Conservation (phyloP, 2,329 filamentous ascomycete genomes). For the Saccharata proteae region DNA sequence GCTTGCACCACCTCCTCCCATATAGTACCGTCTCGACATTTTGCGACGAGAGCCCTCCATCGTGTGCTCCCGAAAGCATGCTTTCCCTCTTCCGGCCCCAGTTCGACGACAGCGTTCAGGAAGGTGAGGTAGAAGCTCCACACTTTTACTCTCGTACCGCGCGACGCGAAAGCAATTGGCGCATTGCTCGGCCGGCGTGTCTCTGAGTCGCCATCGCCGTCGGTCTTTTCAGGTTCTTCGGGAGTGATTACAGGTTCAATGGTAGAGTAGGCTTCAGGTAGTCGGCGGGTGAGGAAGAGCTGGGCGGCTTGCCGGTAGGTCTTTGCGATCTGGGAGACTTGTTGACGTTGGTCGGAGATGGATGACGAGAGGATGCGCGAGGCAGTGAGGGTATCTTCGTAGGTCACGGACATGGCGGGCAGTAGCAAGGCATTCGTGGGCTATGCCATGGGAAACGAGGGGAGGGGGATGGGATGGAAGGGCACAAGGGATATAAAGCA, state of each 20-base stretch:
- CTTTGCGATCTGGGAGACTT: slow-evolving; percentile 68
- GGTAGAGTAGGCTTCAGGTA: slow-evolving; percentile 79
- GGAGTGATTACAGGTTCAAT: slow-evolving; percentile 71
- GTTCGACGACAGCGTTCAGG: slow-evolving; percentile 78
- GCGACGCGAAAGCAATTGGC: slow-evolving; percentile 67
- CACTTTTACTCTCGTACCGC: slow-evolving; percentile 79
- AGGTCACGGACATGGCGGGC: slow-evolving; percentile 32
- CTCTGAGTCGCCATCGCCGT: slow-evolving; percentile 10
- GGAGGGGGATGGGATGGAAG: slow-evolving; percentile 2
- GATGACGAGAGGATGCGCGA: slow-evolving; percentile 54
- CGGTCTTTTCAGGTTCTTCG: slow-evolving; percentile 11
- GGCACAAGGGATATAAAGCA: slow-evolving; percentile 3
- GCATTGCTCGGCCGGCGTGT: slow-evolving; percentile 32
- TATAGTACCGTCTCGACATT: slow-evolving; percentile 78
- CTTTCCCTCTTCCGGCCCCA: slow-evolving; percentile 84
- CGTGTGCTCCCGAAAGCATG: slow-evolving; percentile 72
- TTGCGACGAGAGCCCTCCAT: slow-evolving; percentile 71
- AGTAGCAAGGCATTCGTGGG: slow-evolving; percentile 13
- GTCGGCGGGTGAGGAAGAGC: slow-evolving; percentile 83
- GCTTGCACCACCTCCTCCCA: slow-evolving; percentile 87
- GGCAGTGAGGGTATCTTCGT: slow-evolving; percentile 37
- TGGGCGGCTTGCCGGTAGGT: slow-evolving; percentile 90
- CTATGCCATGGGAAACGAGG: slow-evolving; percentile 31
- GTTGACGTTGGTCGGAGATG: slow-evolving; percentile 45
- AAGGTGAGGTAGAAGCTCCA: slow-evolving; percentile 96